These are phyloP conservation scores for Grigorovia transvaalensis DNA, from an alignment of 805 yeast genomes.

Conservation along the genomic window DNA sequence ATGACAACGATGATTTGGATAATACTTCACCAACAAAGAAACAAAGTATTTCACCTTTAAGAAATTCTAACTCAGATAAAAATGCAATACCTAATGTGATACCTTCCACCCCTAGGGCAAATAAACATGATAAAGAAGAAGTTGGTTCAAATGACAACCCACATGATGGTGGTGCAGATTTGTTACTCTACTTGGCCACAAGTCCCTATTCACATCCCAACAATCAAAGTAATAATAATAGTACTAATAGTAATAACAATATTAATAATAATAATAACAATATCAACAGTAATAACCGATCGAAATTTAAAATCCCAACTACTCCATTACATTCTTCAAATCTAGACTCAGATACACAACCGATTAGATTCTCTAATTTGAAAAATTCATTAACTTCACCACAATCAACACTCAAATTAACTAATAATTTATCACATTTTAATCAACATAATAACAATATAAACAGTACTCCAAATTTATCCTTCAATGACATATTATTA, in stretches of 20 bases:
- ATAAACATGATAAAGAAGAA: neutral
- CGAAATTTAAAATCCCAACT: conserved; percentile 12
- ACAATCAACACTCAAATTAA: conserved; percentile 24
- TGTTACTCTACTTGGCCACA: conserved; percentile 29
- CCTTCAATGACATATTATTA: conserved; percentile 15
- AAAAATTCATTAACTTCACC: conserved; percentile 23
- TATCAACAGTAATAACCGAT: too few species aligned
- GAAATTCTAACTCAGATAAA: conserved; percentile 1
- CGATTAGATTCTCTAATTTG: conserved; percentile 21
- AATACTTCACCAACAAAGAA: neutral
- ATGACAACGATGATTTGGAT: neutral
- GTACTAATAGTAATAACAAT: neutral
- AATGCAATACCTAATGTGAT: neutral
- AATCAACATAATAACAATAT: conserved; percentile 1
- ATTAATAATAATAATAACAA: too few species aligned
- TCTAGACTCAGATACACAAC: conserved; percentile 10
- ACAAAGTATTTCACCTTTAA: conserved; percentile 6
- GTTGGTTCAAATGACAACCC: neutral
- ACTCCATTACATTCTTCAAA: conserved; percentile 17
- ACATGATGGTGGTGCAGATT: conserved; percentile 26
- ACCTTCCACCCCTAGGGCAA: conserved; percentile 10
- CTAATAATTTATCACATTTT: conserved; percentile 4
- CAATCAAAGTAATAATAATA: neutral
- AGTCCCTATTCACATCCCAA: conserved; percentile 21
- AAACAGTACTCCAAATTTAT: neutral